A percentile compares a stretch with the other conserved stretches of the same genome.
These are phyloP conservation scores for Capsaspora owczarzaki DNA, from an alignment of 78 protist species.

Conservation along the genomic window DNA sequence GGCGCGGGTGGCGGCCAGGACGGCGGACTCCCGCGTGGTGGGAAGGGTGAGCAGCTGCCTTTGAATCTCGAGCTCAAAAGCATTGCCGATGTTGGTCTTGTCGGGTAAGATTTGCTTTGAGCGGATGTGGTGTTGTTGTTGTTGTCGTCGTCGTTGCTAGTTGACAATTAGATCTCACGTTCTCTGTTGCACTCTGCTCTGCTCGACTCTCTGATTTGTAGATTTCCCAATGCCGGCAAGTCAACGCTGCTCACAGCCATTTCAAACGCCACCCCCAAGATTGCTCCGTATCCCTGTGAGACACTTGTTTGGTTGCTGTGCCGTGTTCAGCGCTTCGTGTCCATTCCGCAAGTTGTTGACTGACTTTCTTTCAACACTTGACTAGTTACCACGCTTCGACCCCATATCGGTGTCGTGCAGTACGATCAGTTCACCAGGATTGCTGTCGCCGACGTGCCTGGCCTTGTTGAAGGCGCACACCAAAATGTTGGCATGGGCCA, in stretches of 20 bases:
- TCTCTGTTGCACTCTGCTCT: too few species aligned
- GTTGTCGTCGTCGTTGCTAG: too few species aligned
- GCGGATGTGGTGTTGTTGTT: too few species aligned
- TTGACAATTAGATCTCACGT: too few species aligned
- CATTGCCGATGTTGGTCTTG: slow-evolving; percentile 58
- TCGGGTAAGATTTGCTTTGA: slow-evolving; percentile 14
- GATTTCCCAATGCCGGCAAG: slow-evolving; percentile 60
- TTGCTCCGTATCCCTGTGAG: neutral
- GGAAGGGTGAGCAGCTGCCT: neutral
- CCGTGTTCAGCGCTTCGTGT: neutral
- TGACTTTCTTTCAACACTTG: neutral
- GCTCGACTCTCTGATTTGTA: neutral
- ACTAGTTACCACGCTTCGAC: slow-evolving; percentile 56
- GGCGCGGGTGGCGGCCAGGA: neutral
- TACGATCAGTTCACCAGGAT: neutral
- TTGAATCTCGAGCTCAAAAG: slow-evolving; percentile 18
- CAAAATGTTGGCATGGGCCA: slow-evolving; percentile 49
- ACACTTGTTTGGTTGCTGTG: neutral
- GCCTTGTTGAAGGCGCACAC: slow-evolving; percentile 56
- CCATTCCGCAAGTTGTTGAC: neutral
- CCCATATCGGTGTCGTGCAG: slow-evolving; percentile 22
- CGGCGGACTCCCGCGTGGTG: neutral
- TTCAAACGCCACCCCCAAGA: slow-evolving; percentile 8
- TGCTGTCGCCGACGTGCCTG: slow-evolving; percentile 49
- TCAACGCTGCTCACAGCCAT: slow-evolving; percentile 18